Evolutionary conservation across 2,329 filamentous ascomycete species (phyloP), one percentile per base, ranked within the genome.

Genomic region (Neonectria faginata): DNA sequence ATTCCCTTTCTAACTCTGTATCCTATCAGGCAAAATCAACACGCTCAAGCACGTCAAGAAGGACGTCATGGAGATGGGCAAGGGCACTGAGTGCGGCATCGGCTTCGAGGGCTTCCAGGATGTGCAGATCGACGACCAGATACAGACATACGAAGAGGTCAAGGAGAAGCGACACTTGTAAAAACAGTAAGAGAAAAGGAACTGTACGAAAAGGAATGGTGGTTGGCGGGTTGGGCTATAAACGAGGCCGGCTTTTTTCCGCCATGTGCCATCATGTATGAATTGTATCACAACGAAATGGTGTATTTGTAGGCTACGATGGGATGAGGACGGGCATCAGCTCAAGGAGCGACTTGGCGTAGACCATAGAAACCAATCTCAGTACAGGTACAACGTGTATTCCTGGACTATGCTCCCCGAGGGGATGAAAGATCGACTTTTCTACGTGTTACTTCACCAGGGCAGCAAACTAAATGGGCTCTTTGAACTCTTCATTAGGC

Each of bases 1-100:
- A n/a, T 52, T n/a, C 47, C 6, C 41, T 20, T 44, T 2, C 16
- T 51, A 20, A 10, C 9, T 14, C 14, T 18, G 5, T 42, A 10
- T 57, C n/a, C 56, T 64, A 2, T 55, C 45, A 97, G 95, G 94
- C 69, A 86, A 85, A 56, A 87, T 98, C 47, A 86, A 88, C 18
- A 92, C 92, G 1, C 88, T 99, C 63, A 97, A 96, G 82, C 92
- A 97, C 74, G 89, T 92, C 78, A 97, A 98, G 85, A 97, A 97
- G 78, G 93, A 97, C 69, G 92, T 96, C 31, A 83, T 84, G 50
- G 93, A 97, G 75, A 96, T 97, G 89, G 89, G 89, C 73, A 98
- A 97, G 80, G 94, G 94, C 63, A 88, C 86, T n/a, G 96, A 99
- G 79, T 99, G 96, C 74, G 96, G 96, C 70, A 90, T 99, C 70